Base-by-base conservation (phyloP, 768 basidiomycete genomes). In the Scleroderma citrinum region DNA sequence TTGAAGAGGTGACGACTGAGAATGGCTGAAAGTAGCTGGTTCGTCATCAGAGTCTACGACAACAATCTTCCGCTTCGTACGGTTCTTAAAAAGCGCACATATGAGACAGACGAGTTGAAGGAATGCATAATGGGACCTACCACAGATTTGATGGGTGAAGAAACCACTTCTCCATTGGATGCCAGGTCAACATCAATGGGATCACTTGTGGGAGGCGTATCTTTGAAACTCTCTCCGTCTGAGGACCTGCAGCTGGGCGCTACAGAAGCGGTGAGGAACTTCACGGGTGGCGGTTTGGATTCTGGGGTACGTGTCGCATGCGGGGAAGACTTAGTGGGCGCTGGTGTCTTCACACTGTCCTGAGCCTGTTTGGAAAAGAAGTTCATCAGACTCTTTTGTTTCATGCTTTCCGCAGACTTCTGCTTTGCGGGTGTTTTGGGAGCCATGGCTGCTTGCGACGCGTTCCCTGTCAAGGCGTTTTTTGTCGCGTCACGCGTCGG, bases 191-290 rank as follows among this genome's bases (percentile, higher is more conserved):
- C 76, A 55, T 91, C 87, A 49, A 89, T 77, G 24, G 78, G 73
- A 49, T 90, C 86, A 54, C 87, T 90, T 3, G 86, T 86, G 0
- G 87, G 87, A 23, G 88, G 87, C 2, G 85, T 87, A 14, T 77
- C 75, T 24, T 68, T 70, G 35, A 58, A 47, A 54, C 71, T 72
- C 17, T 68, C 71, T 19, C 67, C 69, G 20, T 78, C 78, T 38
- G 80, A 83, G 16, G 73, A 75, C 30, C 59, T 51, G 3, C 71
- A 71, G 51, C 65, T 67, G 11, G 59, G 60, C 14, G 71, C 67
- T 7, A 66, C 68, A 17, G 76, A 75, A 7, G 76, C 76, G 47
- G 63, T 67, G 34, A 65, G 47, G 14, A 56, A 58, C 44, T 50
- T 60, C 13, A 60, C 42, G 38, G 70, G 63, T 16, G 52, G 39